phyloP scores from a whole-genome alignment of 768 basidiomycete genomes.

The Serendipita indica region DNA sequence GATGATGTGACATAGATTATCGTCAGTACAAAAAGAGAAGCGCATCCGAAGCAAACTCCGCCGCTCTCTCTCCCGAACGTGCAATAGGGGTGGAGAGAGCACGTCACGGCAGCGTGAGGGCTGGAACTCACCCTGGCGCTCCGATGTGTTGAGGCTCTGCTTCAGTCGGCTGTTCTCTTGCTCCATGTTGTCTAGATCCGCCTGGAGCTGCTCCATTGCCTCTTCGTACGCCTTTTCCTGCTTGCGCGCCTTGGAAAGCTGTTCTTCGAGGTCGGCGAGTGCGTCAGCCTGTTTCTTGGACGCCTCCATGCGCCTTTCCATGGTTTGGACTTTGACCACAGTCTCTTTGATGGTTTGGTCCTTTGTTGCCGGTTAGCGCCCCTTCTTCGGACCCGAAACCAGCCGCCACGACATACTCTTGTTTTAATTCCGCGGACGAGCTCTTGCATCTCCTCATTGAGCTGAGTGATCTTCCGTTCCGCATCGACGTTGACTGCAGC shows the following conservation, averaged over 20 bases:
- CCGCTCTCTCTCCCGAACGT: no score
- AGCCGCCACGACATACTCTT: constrained; percentile 22
- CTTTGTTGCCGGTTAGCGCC: no score
- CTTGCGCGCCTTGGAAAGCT: constrained; percentile 66
- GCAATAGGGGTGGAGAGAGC: no score
- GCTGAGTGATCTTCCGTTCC: constrained; percentile 68
- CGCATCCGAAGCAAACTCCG: no score
- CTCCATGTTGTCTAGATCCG: constrained; percentile 73
- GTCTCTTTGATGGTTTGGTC: constrained; percentile 85
- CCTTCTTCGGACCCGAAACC: not conserved
- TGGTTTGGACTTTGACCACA: constrained; percentile 81
- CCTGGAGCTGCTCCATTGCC: constrained; percentile 83
- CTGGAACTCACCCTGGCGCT: constrained; percentile 56
- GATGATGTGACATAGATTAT: no score
- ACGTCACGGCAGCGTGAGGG: no score
- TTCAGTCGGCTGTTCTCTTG: constrained; percentile 80
- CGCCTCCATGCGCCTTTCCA: constrained; percentile 85
- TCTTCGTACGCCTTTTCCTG: constrained; percentile 86
- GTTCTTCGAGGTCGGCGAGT: constrained; percentile 64
- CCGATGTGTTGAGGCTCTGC: constrained; percentile 44
- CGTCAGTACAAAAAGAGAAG: no score
- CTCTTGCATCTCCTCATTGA: constrained; percentile 82
- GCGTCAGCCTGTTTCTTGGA: constrained; percentile 82
- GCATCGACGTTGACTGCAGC: constrained; percentile 83
- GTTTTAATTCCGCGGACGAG: constrained; percentile 69